Conservation (phyloP, 441 rosid genomes). For the Brassica hybrid region DNA sequence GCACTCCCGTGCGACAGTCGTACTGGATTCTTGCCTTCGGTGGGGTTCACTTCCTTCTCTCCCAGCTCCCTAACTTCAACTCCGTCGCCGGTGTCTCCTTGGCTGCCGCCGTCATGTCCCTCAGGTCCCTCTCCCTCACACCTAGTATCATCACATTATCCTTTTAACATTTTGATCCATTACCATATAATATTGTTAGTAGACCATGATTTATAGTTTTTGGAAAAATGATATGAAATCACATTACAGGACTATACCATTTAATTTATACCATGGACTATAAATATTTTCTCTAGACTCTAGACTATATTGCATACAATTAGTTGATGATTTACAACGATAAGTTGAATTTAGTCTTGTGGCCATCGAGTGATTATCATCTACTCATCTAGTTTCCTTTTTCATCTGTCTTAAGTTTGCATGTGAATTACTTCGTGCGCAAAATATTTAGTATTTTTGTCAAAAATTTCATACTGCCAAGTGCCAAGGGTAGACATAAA, state of each 20-base stretch:
- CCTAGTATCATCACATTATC: background rate
- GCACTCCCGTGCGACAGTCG: conserved; percentile 72
- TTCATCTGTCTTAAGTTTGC: background rate
- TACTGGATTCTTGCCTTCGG: conserved; percentile 95
- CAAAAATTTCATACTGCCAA: too few species aligned
- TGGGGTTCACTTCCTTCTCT: conserved; percentile 82
- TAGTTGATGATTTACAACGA: background rate
- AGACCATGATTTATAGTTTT: too few species aligned
- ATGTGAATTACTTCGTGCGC: background rate
- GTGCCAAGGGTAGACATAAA: too few species aligned
- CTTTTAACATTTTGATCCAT: background rate
- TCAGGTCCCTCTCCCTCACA: conserved; percentile 52
- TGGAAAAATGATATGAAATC: too few species aligned
- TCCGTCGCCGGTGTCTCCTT: conserved; percentile 90
- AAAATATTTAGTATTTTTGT: too few species aligned
- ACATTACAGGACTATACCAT: background rate
- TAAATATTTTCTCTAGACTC: background rate
- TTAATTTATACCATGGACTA: background rate
- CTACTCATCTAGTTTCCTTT: too few species aligned
- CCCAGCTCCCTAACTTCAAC: conserved; percentile 92
- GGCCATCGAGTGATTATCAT: background rate
- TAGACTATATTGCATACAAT: background rate
- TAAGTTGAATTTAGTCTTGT: background rate
- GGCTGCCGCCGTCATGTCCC: conserved; percentile 94
- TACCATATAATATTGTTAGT: too few species aligned